These are phyloP conservation scores for Suillus subalutaceus DNA, from an alignment of 768 basidiomycete genomes.

Conservation along the genomic window DNA sequence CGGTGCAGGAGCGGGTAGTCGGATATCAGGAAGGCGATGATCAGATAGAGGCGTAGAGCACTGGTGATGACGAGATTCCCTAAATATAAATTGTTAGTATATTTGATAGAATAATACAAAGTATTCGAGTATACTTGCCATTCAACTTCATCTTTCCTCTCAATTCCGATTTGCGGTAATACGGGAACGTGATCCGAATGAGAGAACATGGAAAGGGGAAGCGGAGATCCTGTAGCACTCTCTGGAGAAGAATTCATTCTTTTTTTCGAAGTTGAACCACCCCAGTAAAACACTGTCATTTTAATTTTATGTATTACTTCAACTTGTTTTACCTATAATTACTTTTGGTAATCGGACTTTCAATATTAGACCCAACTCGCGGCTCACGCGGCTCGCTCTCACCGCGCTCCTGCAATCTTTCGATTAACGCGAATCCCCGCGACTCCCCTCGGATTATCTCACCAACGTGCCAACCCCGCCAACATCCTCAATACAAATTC, in stretches of 20 bases:
- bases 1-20: conserved; percentile 23
- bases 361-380: conserved; percentile 26
- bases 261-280: neutral
- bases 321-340: conserved; percentile 9
- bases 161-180: conserved; percentile 27
- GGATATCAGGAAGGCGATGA: conserved; percentile 38
- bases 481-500: neutral
- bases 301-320: conserved; percentile 4
- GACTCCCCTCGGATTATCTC: conserved; percentile 17
- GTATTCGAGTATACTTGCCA: conserved; percentile 30
- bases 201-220: conserved; percentile 31
- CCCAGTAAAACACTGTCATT: conserved; percentile 10
- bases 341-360: conserved; percentile 28
- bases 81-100: conserved; percentile 7
- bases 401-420: conserved; percentile 21
- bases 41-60: conserved; percentile 28
- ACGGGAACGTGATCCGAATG: conserved; percentile 35
- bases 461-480: conserved; percentile 5
- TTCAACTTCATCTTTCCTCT: conserved; percentile 24
- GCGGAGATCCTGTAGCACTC: conserved; percentile 21
- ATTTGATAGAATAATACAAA: conserved; percentile 17
- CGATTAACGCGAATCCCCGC: conserved; percentile 30
- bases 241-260: conserved; percentile 8
- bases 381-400: conserved; percentile 31
- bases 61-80: conserved; percentile 28